phyloP scores from a whole-genome alignment of 179 eudicot species.

The Gypsophila paniculata region DNA sequence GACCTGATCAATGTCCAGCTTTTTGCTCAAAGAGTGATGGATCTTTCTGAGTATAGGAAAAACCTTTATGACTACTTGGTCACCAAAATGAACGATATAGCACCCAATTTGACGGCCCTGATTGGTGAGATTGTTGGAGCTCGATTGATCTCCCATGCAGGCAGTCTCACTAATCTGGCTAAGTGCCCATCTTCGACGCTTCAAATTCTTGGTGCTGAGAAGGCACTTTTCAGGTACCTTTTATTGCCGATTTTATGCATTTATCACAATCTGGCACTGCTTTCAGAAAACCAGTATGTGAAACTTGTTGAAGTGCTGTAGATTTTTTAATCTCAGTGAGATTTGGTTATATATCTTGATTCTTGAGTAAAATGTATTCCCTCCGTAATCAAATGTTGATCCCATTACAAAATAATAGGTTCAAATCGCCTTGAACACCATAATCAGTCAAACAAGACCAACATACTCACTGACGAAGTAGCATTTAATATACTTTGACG shows the following conservation, averaged over 20 bases:
- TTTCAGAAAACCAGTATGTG: background rate
- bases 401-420: too few relatives aligned
- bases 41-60: constrained; percentile 85
- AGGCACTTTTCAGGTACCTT: constrained; percentile 82
- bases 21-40: constrained; percentile 92
- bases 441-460: too few relatives aligned
- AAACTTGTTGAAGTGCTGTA: background rate
- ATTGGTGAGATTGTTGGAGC: constrained; percentile 98
- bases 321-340: background rate
- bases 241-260: background rate
- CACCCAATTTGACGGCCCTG: constrained; percentile 88
- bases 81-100: constrained; percentile 86
- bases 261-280: background rate
- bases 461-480: too few relatives aligned
- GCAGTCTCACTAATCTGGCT: constrained; percentile 92
- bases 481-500: too few relatives aligned
- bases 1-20: constrained; percentile 86
- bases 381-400: too few relatives aligned
- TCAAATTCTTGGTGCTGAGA: constrained; percentile 96
- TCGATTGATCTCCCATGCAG: constrained; percentile 91
- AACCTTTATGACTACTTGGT: constrained; percentile 81
- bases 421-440: too few relatives aligned
- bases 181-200: constrained; percentile 97
- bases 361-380: too few relatives aligned
- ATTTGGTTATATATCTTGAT: too few relatives aligned